Evolutionary conservation across 2,329 filamentous ascomycete genomes (phyloP).

Genomic region (Exserohilum turcica): DNA sequence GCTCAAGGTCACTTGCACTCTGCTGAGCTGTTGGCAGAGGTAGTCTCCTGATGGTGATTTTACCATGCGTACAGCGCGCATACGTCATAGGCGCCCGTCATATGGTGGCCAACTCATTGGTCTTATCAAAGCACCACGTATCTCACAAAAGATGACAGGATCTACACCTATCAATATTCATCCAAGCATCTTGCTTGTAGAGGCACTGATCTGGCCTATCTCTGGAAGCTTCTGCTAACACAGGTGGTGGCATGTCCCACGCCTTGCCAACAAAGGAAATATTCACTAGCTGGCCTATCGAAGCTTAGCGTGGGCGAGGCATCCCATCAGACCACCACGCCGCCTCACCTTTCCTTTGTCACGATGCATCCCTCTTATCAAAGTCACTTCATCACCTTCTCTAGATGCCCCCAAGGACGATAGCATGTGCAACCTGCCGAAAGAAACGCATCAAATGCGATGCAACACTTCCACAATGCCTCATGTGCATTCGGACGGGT

Average conservation of each 20-base stretch:
- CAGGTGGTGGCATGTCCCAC: neutral
- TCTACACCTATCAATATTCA: too few species aligned
- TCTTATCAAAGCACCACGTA: neutral
- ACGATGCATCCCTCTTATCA: neutral
- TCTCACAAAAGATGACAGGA: too few species aligned
- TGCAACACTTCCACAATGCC: slow-evolving; percentile 36
- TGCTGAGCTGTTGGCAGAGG: neutral
- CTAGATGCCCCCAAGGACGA: slow-evolving; percentile 34
- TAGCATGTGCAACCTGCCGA: slow-evolving; percentile 36
- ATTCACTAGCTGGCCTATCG: neutral
- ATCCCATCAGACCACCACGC: neutral
- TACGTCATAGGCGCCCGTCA: neutral
- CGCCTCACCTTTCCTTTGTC: neutral
- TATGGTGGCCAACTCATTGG: neutral
- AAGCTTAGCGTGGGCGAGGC: neutral
- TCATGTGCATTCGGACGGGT: slow-evolving; percentile 34
- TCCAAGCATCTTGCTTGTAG: neutral
- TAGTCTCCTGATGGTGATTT: neutral
- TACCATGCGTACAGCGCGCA: neutral
- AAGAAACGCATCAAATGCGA: slow-evolving; percentile 44
- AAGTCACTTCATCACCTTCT: neutral
- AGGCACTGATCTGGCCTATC: neutral
- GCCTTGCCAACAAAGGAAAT: neutral
- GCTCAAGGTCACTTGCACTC: neutral
- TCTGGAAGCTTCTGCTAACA: neutral